phyloP scores from a whole-genome alignment of 225 moss, liverwort and hornwort species.

The Sphagnum contortum region DNA sequence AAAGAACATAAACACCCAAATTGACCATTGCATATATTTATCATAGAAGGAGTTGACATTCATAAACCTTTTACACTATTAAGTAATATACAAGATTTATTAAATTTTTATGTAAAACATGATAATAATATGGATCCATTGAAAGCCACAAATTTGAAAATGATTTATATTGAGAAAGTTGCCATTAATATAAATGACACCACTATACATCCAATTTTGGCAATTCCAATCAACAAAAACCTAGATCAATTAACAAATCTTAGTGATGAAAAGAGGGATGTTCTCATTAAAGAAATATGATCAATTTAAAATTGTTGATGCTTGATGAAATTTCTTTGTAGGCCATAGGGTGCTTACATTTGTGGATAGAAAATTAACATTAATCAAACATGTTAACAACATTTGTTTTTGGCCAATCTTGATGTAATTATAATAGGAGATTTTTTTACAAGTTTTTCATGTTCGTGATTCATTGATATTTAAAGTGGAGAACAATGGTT shows the following conservation, averaged over 20 bases:
- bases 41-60: background rate
- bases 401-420: background rate
- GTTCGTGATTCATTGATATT: conserved; percentile 1
- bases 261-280: background rate
- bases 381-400: conserved; percentile 1
- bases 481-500: background rate
- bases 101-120: background rate
- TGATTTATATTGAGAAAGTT: background rate
- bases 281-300: background rate
- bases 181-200: conserved; percentile 1
- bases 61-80: background rate
- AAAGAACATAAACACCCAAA: background rate
- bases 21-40: background rate
- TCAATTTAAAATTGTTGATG: conserved; percentile 2
- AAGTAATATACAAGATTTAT: background rate
- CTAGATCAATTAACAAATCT: background rate
- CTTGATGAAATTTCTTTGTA: conserved; percentile 4
- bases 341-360: background rate
- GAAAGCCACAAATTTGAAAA: background rate
- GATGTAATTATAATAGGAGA: background rate
- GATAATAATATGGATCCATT: background rate
- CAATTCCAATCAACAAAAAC: background rate
- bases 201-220: background rate
- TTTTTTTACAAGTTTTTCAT: background rate
- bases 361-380: conserved; percentile 1